These are phyloP conservation scores for Phytopythium chamaehyphon DNA, from an alignment of 352 stramenopile species.

Conservation along the genomic window DNA sequence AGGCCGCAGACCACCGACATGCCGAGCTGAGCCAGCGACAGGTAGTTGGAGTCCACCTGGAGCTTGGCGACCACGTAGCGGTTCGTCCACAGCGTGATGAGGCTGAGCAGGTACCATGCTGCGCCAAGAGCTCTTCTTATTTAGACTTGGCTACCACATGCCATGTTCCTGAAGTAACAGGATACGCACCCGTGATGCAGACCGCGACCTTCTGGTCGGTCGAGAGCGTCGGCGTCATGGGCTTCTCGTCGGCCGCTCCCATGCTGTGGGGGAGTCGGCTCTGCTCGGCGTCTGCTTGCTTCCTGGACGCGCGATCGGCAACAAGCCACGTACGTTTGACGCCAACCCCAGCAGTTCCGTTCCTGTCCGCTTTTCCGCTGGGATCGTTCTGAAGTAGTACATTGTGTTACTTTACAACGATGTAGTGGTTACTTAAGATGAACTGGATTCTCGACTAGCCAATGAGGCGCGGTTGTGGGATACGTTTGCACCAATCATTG, in stretches of 20 bases:
- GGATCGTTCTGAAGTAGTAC: not conserved
- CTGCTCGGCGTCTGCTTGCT: too few species aligned
- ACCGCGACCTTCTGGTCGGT: slow-evolving; percentile 58
- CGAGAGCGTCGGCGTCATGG: slow-evolving; percentile 13
- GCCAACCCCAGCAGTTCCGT: too few species aligned
- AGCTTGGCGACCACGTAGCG: slow-evolving; percentile 76
- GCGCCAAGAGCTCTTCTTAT: slow-evolving; percentile 1
- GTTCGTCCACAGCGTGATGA: slow-evolving; percentile 82
- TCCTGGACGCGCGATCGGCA: slow-evolving; percentile 7
- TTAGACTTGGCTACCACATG: not conserved
- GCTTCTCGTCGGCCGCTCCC: slow-evolving; percentile 17
- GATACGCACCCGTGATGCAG: slow-evolving; percentile 49
- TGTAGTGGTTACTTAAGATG: not conserved
- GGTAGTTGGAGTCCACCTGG: slow-evolving; percentile 67
- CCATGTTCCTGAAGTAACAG: not conserved
- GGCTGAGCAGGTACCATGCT: slow-evolving; percentile 81
- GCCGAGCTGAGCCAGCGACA: slow-evolving; percentile 71
- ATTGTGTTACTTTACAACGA: too few species aligned
- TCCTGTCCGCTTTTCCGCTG: not conserved
- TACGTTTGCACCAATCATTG: too few species aligned
- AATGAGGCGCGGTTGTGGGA: too few species aligned
- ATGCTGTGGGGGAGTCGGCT: too few species aligned
- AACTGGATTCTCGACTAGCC: not conserved
- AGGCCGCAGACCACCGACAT: slow-evolving; percentile 78
- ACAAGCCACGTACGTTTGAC: not conserved